Base-by-base conservation (phyloP, 2,329 filamentous ascomycete genomes). In the Arthrinium phaeospermum region DNA sequence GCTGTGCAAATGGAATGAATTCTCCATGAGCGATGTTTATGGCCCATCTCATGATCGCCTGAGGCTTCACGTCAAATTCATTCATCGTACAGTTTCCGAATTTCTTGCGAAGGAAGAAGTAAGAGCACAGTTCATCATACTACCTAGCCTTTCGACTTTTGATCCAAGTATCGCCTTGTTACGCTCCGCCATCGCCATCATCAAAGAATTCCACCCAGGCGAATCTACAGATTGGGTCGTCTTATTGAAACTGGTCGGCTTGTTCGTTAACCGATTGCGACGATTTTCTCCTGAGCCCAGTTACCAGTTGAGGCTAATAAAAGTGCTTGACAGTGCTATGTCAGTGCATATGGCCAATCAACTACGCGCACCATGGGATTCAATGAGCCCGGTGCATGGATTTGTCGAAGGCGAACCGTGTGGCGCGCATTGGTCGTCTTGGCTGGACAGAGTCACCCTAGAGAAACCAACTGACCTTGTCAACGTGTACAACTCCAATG, bases 11-110 rank as follows among this genome's bases (percentile, higher is more conserved):
- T 46, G 24, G 30, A 37, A 61, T 5, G 6, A 6, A 6, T 6
- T 2, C 7, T 30, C 30, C 41, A 46, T 8, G 2, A 19, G 44
- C 41, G 41, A 68, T 24, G 8, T 68, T 0, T 30, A 47, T 19
- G 67, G 27, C 3, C 14, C 41, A 10, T 0, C 1, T 0, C 6
- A 68, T 13, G 4, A 4, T 8, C 13, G 1, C 4, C 27, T 68
- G 2, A 46, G 2, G 1, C 41, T 45, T 19, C 14, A 10, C 10
- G 67, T 68, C 5, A 68, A 68, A 13, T 68, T 68, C 19, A 27
- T 68, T 6, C 67, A 68, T 14, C 67, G 67, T n/a, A 45, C 67
- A n/a, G 67, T 68, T 19, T 68, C 67, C n/a, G 67, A 68, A 0
- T 68, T 68, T n/a, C n/a, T n/a, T n/a, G n/a, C n/a, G n/a, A n/a